phyloP scores from a whole-genome alignment of 306 rosid genomes.

The Ziziphus jujuba region DNA sequence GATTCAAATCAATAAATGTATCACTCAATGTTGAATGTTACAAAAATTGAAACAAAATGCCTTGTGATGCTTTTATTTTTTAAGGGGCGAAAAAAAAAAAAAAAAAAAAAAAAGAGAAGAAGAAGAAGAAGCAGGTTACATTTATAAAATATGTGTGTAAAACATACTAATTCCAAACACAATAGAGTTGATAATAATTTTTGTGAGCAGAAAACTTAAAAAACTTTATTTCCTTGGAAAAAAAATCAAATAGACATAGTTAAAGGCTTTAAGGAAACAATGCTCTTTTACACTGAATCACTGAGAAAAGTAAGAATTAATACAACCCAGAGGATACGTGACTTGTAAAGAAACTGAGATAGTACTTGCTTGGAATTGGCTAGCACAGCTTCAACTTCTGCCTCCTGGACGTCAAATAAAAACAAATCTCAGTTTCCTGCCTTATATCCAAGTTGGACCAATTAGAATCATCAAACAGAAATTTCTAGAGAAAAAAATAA shows the following conservation, averaged over 20 bases:
- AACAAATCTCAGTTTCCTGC: slow-evolving; percentile 23
- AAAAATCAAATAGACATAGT: slow-evolving; percentile 6
- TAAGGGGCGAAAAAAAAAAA: too few relatives aligned
- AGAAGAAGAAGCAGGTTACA: too few relatives aligned
- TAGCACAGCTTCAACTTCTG: slow-evolving; percentile 84
- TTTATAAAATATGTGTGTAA: too few relatives aligned
- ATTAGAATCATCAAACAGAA: slow-evolving; percentile 1
- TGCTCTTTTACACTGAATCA: slow-evolving; percentile 4
- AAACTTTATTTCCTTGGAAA: neutral
- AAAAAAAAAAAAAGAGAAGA: too few relatives aligned
- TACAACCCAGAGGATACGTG: slow-evolving; percentile 57
- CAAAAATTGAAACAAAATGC: too few relatives aligned
- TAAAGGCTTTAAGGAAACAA: slow-evolving; percentile 15
- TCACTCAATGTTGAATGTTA: too few relatives aligned
- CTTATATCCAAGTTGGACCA: slow-evolving; percentile 6
- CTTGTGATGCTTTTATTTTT: too few relatives aligned
- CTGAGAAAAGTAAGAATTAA: slow-evolving; percentile 8
- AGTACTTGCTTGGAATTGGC: slow-evolving; percentile 76
- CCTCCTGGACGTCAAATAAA: slow-evolving; percentile 47
- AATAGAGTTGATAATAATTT: neutral
- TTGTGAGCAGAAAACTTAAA: neutral
- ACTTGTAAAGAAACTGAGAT: slow-evolving; percentile 77
- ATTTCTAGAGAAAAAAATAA: neutral
- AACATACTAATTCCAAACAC: too few relatives aligned
- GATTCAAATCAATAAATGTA: neutral